Evolutionary conservation across 371 early-diverging fungal genomes (phyloP).

Genomic region (Nosema granulosis): DNA sequence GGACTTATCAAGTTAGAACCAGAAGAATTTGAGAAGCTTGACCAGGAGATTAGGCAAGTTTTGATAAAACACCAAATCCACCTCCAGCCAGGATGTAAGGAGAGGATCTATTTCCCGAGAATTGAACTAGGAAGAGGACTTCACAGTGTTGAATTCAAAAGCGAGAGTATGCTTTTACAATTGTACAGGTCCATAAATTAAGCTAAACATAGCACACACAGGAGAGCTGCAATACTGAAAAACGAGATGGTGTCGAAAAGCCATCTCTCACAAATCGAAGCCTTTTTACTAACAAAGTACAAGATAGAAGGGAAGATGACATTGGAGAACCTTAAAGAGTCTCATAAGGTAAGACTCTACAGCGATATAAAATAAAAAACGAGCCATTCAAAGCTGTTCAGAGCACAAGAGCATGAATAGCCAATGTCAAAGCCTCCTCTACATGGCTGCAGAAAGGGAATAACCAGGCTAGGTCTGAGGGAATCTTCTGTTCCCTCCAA

Average conservation of each 20-base stretch:
- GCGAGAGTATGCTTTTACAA: background rate
- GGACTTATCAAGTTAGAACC: slow-evolving; percentile 2
- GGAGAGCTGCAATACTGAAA: slow-evolving; percentile 1
- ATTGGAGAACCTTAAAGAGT: background rate
- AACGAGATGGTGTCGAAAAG: background rate
- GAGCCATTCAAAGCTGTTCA: slow-evolving; percentile 1
- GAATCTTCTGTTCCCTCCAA: background rate
- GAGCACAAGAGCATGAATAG: slow-evolving; percentile 6
- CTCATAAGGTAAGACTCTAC: background rate
- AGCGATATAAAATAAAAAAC: slow-evolving; percentile 4
- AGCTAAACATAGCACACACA: background rate
- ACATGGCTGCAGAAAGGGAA: background rate
- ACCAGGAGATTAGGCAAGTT: background rate
- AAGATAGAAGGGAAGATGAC: no score
- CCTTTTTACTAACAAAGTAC: background rate
- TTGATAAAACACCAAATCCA: slow-evolving; percentile 1
- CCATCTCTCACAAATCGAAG: background rate
- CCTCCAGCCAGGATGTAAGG: slow-evolving; percentile 7
- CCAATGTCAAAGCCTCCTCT: background rate
- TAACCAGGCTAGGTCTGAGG: slow-evolving; percentile 9
- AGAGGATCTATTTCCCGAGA: background rate
- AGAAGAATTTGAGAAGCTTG: background rate
- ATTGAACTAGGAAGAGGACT: slow-evolving; percentile 7
- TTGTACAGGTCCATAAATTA: background rate
- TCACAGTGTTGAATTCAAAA: background rate